Base-by-base conservation (phyloP, 2,329 filamentous ascomycete genomes). In the Phialophora chinensis region DNA sequence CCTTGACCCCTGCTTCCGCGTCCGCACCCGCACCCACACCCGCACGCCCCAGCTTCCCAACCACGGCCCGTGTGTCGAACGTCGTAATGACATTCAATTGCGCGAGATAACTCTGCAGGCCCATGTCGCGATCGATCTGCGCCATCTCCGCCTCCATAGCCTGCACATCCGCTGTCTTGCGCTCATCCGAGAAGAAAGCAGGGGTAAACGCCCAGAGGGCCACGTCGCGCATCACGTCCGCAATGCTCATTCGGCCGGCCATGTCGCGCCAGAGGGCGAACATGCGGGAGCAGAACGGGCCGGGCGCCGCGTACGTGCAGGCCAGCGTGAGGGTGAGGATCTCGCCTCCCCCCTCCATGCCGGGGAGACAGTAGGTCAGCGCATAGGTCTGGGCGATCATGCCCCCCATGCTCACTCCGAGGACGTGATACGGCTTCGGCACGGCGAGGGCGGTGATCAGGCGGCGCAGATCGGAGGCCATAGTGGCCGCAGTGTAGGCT, bases 361-460 rank as follows among this genome's bases (percentile, higher is more conserved):
- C 60, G 14, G 25, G 29, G 10, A 31, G 42, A 14, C 59, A 33
- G 35, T 68, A 59, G 5, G 17, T 53, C 44, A 66, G 54, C 2
- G 66, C 59, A 49, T 65, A 68, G 5, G 31, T 38, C 49, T 68
- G 66, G 23, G 66, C 62, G 42, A 68, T 68, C 66, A 68, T 68
- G 12, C 66, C 66, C 23, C 66, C 66, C 66, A 68, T 68, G 23
- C 38, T 53, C 20, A 66, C 60, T 14, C 66, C 66, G 11, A 68
- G 23, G 59, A 68, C 25, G 55, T 68, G 66, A 17, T 62, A 65
- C 11, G 60, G 55, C 31, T 14, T 23, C 14, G 58, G 57, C 29
- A 68, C 31, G 5, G 47, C 42, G 1, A 68, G 54, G 8, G 31
- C 17, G 5, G 12, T 38, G 53, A 68, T 42, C 33, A 68, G 35